Evolutionary conservation across 768 basidiomycete genomes (phyloP), one percentile per base, ranked within the genome.

Genomic region (Podaxis sp.): DNA sequence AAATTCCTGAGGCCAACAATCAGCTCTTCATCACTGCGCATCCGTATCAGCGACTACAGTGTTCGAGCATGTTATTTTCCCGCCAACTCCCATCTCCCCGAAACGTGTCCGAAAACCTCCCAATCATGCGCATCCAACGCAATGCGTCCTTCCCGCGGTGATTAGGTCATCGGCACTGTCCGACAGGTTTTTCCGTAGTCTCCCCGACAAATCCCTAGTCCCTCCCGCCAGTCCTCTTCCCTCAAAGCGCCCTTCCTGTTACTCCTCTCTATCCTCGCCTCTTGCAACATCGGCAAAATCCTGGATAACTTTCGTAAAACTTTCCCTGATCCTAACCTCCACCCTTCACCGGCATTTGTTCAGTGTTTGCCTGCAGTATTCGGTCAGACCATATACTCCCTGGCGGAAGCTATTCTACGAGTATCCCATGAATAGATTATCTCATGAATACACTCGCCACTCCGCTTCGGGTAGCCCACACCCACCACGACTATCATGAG

Each of bases 51-150:
- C 10, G 10, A 5, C 46, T 12, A 50, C 26, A 50, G 12, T 24
- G 13, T 5, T 22, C 49, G 20, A 13, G 11, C 49, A 50, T 68
- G 44, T 63, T 62, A 67, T 70, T 67, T 68, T 36, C 51, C 66
- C 65, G 65, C 49, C 20, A 65, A 24, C 26, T 28, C 49, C 48
- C 22, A 11, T 69, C 64, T 64, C 65, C 51, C 66, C 66, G 66
- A 58, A 55, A 37, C 59, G 46, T 44, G 41, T 15, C 41, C 41
- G 41, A 20, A 15, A 44, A 44, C 41, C 41, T 17, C n/a, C 44
- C 44, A 49, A 40, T 40, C 58, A 58, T 44, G 58, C 50, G 51
- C 48, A 37, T 36, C 48, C 30, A 26, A 26, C 60, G 15, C 52
- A 53, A 17, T 53, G 52, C 30, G 13, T 24, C 30, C 52, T 52